A percentile compares a stretch with the other conserved stretches of the same genome.
Conservation (phyloP, 192 early-diverging fungal species). For the Gigaspora rosea region DNA sequence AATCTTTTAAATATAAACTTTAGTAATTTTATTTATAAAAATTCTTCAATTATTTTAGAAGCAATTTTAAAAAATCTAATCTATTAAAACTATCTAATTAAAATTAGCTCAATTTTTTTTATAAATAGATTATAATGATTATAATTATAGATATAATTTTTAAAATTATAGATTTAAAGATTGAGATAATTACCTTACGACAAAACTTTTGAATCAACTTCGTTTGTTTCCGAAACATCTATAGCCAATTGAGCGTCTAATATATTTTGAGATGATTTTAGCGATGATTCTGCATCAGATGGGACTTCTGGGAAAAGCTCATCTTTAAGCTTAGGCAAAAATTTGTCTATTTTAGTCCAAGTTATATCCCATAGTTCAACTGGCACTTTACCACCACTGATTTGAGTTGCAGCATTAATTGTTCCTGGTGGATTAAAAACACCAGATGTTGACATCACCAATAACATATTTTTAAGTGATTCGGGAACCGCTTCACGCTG, state of each 20-base stretch:
- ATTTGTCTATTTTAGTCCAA: slow-evolving; percentile 63
- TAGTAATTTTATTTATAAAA: no score
- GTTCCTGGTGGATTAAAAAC: slow-evolving; percentile 45
- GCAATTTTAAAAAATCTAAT: no score
- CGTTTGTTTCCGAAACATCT: not conserved
- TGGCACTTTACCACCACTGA: not conserved
- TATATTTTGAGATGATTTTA: not conserved
- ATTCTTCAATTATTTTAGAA: no score
- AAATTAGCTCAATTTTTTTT: no score
- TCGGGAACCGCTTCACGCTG: slow-evolving; percentile 76
- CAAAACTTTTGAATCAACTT: no score
- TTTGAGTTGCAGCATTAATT: not conserved
- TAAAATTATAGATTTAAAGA: no score
- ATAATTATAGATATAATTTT: no score
- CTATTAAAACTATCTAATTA: no score
- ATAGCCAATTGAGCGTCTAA: not conserved
- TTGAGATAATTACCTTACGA: no score
- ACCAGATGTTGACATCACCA: slow-evolving; percentile 77
- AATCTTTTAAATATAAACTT: no score
- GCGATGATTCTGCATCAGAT: not conserved
- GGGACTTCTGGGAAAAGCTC: not conserved
- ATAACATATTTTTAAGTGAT: slow-evolving; percentile 79
- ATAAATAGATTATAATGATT: no score
- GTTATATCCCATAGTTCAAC: slow-evolving; percentile 68
- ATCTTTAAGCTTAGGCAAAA: slow-evolving; percentile 64